Evolutionary conservation across 768 basidiomycete genomes (phyloP), one percentile per base, ranked within the genome.

Genomic region (Naematelia aurantialba): DNA sequence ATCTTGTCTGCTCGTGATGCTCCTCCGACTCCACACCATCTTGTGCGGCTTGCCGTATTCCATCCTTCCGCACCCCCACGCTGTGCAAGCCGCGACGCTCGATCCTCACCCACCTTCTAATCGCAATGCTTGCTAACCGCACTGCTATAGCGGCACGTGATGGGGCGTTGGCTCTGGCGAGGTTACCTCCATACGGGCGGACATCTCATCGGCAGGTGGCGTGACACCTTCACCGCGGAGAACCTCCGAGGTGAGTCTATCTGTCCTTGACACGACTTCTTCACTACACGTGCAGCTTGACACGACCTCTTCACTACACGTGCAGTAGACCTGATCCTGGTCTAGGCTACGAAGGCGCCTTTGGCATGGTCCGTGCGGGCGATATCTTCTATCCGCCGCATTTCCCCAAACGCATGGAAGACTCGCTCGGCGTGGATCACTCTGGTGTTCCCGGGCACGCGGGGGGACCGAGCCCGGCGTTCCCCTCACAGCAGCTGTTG

Each of bases 111-210:
- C n/a, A n/a, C n/a, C n/a, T n/a, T n/a, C n/a, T n/a, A n/a, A n/a
- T n/a, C n/a, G n/a, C n/a, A n/a, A n/a, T n/a, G n/a, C n/a, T n/a
- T n/a, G n/a, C n/a, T n/a, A n/a, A n/a, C n/a, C n/a, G n/a, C n/a
- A n/a, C n/a, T n/a, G n/a, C n/a, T n/a, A 12, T 44, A 65, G 64
- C 57, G 56, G 8, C 66, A 65, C 51, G 59, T 52, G 22, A 63
- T 70, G 57, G 70, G 73, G 10, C 58, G 63, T 48, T 78, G 75
- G 75, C 54, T 74, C 2, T 76, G 70, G 62, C 65, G 71, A 22
- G 73, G 71, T 4, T 78, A 78, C 52, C 56, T 76, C 11, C 69
- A 74, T 46, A 72, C 75, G 0, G 77, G 77, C 10, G 74, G 69
- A 5, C 55, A 73, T 48, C 45, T 76, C 53, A 61, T 75, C 27